A percentile compares a stretch with the other conserved stretches of the same genome.
These are phyloP conservation scores for Lachancea meyersii DNA, from an alignment of 805 yeast species.

Conservation along the genomic window DNA sequence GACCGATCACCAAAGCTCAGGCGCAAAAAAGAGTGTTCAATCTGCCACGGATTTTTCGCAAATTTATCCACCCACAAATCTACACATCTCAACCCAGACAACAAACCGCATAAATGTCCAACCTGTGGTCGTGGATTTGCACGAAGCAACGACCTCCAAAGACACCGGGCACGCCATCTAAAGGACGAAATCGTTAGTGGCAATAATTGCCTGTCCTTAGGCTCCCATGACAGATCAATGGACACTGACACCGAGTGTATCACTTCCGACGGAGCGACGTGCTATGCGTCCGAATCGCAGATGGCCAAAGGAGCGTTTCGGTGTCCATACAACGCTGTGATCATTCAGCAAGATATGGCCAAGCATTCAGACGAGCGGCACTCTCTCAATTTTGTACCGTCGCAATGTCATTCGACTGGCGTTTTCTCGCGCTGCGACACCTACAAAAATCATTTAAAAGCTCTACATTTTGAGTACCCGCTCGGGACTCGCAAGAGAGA, in stretches of 20 bases:
- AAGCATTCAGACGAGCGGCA: slow-evolving; percentile 24
- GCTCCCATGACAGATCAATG: neutral
- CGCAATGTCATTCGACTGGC: slow-evolving; percentile 71
- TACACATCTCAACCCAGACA: slow-evolving; percentile 64
- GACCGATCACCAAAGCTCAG: slow-evolving; percentile 36
- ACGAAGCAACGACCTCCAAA: slow-evolving; percentile 74
- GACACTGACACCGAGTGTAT: neutral
- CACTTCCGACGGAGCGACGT: neutral
- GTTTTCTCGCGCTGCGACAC: slow-evolving; percentile 87
- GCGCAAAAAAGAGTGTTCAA: slow-evolving; percentile 66
- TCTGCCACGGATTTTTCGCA: slow-evolving; percentile 60
- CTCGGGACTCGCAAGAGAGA: slow-evolving; percentile 77
- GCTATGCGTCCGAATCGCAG: slow-evolving; percentile 9
- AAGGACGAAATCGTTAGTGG: slow-evolving; percentile 41
- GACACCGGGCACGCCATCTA: slow-evolving; percentile 84
- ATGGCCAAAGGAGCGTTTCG: slow-evolving; percentile 44
- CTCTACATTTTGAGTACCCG: slow-evolving; percentile 85
- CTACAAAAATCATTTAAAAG: slow-evolving; percentile 82
- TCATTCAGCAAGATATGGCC: slow-evolving; percentile 29
- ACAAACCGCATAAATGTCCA: slow-evolving; percentile 72
- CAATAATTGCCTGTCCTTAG: neutral
- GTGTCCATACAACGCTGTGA: slow-evolving; percentile 57
- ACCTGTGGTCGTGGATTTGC: slow-evolving; percentile 82
- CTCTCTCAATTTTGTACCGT: slow-evolving; percentile 23
- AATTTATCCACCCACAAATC: slow-evolving; percentile 80